Base-by-base conservation (phyloP, 371 early-diverging fungal species). In the Lichtheimia corymbifera region DNA sequence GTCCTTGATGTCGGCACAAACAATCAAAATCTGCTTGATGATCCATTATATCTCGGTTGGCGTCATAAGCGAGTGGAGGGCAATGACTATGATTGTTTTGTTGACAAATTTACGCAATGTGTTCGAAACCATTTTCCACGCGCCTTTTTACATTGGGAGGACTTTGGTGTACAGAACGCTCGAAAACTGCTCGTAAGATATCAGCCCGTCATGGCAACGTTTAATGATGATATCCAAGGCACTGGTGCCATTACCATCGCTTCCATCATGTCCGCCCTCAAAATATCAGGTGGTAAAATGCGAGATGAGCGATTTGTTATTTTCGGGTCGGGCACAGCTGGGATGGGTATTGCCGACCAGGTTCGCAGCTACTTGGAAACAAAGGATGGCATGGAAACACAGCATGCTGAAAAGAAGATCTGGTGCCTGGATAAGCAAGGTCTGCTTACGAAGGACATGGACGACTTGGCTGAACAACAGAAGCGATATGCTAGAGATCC, bases 1-100 rank as follows among this genome's bases (percentile, higher is more conserved):
- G 70, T 68, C 7, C 53, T 76, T 25, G 76, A 76, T 59, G 66
- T 74, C 2, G 76, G 76, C 27, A 74, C 74, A 7, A 70, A 77
- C 51, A 72, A 69, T 44, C 18, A 66, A 17, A 35, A 44, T 0
- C 22, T 72, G 12, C 52, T 66, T 6, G 47, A 77, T 14, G 74
- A 76, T 43, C 75, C 75, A 17, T 58, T 72, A 1, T 77, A 77
- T 55, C 65, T 77, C 40, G 77, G 77, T 3, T 52, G 69, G 59
- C 60, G 58, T 5, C 63, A 70, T 18, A 25, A 61, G 25, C 59
- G 77, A 4, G 49, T 67, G 1, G 55, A 50, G 4, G 77, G 64
- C 11, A 24, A 65, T 28, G 73, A 66, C 20, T 76, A 67, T 43
- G 67, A 74, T 55, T 50, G 15, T 4, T 73, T 76, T 58, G 55